Conservation (phyloP, 2,329 filamentous ascomycete species). For the Neofusicoccum ribis region DNA sequence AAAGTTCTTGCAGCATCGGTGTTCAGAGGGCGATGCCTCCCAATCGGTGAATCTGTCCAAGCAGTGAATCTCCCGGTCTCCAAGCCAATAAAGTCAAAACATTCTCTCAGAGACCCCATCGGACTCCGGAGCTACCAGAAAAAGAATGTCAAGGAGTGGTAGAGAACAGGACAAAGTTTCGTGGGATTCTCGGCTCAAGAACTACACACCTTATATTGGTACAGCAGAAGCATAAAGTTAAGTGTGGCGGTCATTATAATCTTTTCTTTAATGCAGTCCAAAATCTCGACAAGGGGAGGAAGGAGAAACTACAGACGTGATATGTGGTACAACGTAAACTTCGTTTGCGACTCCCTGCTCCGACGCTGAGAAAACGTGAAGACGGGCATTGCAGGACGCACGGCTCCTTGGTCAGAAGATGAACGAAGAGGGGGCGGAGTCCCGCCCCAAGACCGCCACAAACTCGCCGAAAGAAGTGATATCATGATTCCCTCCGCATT, state of each 20-base stretch:
- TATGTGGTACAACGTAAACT: constrained; percentile 13
- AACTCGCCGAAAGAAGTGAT: neutral
- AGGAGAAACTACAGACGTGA: constrained; percentile 8
- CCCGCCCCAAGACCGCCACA: neutral
- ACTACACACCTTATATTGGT: neutral
- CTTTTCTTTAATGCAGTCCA: neutral
- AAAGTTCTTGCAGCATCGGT: no score
- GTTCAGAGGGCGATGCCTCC: no score
- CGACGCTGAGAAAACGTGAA: neutral
- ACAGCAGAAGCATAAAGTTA: neutral
- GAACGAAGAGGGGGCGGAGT: neutral
- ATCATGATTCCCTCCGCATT: neutral
- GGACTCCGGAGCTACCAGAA: neutral
- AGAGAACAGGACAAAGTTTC: neutral
- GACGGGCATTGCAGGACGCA: neutral
- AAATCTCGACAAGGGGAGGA: neutral
- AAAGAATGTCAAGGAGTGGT: neutral
- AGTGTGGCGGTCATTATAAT: constrained; percentile 6
- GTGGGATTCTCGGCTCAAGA: no score
- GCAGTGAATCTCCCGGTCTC: neutral
- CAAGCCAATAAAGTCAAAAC: neutral
- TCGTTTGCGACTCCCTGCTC: neutral
- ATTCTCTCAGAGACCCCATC: neutral
- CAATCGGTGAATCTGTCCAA: neutral
- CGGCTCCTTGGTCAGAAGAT: neutral